phyloP scores from a whole-genome alignment of 305 asterid genomes.

The Lippia alba region DNA sequence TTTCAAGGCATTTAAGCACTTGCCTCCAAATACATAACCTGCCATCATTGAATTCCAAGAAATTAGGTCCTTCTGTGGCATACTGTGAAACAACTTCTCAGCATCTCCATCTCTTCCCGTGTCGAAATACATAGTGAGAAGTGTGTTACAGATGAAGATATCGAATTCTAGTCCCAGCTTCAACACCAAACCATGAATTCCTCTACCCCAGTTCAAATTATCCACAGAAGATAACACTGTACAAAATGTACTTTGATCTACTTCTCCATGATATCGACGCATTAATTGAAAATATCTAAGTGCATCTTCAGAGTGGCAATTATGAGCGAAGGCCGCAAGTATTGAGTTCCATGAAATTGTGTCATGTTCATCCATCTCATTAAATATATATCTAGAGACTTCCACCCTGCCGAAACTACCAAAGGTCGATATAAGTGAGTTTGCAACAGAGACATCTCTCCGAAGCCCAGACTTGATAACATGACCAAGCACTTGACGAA shows the following conservation, averaged over 20 bases:
- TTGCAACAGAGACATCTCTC: constrained; percentile 69
- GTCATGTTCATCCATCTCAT: constrained; percentile 61
- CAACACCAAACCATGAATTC: constrained; percentile 77
- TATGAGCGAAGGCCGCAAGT: constrained; percentile 66
- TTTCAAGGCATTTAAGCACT: constrained; percentile 58
- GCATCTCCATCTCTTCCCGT: constrained; percentile 59
- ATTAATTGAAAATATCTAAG: constrained; percentile 60
- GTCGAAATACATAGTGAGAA: constrained; percentile 76
- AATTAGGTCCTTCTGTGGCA: constrained; percentile 70
- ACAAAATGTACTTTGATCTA: constrained; percentile 70
- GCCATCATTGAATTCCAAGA: constrained; percentile 92
- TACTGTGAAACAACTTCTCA: constrained; percentile 55
- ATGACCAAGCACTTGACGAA: constrained; percentile 78
- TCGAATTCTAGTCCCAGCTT: constrained; percentile 67
- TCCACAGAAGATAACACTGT: constrained; percentile 59
- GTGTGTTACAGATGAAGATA: constrained; percentile 68
- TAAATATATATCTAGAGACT: constrained; percentile 57
- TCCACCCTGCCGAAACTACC: constrained; percentile 57
- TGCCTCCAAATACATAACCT: constrained; percentile 65
- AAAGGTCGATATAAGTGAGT: constrained; percentile 71
- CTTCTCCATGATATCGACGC: constrained; percentile 63
- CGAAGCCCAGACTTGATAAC: constrained; percentile 69
- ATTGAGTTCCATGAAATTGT: constrained; percentile 88
- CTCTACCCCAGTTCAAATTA: constrained; percentile 67
- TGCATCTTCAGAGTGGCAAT: constrained; percentile 50